These are phyloP conservation scores for Aspergillus ochraceoroseus DNA, from an alignment of 2,329 filamentous ascomycete species.

Conservation along the genomic window DNA sequence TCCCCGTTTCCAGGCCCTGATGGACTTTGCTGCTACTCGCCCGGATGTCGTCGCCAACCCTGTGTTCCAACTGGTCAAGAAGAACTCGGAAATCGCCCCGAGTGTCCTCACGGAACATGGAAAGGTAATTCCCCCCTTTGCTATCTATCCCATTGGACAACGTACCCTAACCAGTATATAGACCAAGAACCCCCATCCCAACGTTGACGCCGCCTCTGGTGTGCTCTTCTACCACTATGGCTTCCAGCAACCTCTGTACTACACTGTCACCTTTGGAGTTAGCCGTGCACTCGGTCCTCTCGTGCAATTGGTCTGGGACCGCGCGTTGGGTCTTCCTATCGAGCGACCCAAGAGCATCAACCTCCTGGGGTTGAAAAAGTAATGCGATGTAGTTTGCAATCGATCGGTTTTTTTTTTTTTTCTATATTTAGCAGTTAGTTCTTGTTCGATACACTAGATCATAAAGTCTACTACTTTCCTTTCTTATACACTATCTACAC, in stretches of 20 bases:
- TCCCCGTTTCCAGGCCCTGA: constrained; percentile 90
- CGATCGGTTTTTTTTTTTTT: too few species aligned
- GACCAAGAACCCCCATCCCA: constrained; percentile 96
- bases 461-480: constrained; percentile 13
- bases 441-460: constrained; percentile 8
- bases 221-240: constrained; percentile 98
- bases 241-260: constrained; percentile 95
- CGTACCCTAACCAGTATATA: constrained; percentile 23
- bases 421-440: too few species aligned
- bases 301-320: constrained; percentile 93
- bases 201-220: constrained; percentile 89
- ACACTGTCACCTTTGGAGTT: constrained; percentile 67
- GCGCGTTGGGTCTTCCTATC: constrained; percentile 87
- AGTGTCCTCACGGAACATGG: constrained; percentile 88
- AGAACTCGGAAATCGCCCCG: constrained; percentile 87
- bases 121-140: constrained; percentile 52
- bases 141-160: not conserved
- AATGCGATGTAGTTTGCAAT: constrained; percentile 17
- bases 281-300: constrained; percentile 74
- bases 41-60: constrained; percentile 82
- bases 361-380: constrained; percentile 73
- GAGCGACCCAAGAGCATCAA: constrained; percentile 98
- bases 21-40: constrained; percentile 85
- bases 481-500: too few species aligned
- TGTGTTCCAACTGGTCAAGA: constrained; percentile 88